Conservation (phyloP, 176 grass and related monocot genomes). For the Poa annua region DNA sequence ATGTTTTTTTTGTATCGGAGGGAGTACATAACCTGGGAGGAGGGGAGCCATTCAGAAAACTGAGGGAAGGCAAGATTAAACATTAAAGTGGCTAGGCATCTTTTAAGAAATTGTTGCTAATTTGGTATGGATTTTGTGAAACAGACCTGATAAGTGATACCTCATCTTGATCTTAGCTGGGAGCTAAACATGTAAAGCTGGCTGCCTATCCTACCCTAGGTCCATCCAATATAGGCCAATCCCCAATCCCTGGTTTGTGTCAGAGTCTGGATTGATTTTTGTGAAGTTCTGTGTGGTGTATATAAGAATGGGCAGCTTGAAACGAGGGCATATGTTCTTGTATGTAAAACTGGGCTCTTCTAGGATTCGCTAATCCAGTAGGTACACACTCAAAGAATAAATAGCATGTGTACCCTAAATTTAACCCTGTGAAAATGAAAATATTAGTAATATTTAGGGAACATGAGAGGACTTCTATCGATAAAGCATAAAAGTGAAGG, state of each 20-base stretch:
- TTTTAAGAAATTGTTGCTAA: constrained; percentile 9
- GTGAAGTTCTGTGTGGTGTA: background rate
- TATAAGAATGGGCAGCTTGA: background rate
- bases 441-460: constrained; percentile 8
- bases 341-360: constrained; percentile 2
- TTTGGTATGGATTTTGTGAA: background rate
- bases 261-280: background rate
- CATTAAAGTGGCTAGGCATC: background rate
- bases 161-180: constrained; percentile 24
- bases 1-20: too few species aligned
- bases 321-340: background rate
- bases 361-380: background rate
- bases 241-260: background rate
- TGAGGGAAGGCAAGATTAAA: constrained; percentile 13
- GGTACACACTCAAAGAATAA: constrained; percentile 10
- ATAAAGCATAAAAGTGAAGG: constrained; percentile 6
- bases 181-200: constrained; percentile 14
- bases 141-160: background rate
- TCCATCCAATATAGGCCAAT: background rate
- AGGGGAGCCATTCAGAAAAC: background rate
- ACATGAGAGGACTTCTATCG: background rate
- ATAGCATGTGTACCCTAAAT: constrained; percentile 10
- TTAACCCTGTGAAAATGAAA: constrained; percentile 22
- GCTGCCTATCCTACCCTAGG: background rate
- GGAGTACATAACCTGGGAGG: background rate